Evolutionary conservation across 2,329 filamentous ascomycete genomes (phyloP).

Genomic region (Nothopassalora personata): DNA sequence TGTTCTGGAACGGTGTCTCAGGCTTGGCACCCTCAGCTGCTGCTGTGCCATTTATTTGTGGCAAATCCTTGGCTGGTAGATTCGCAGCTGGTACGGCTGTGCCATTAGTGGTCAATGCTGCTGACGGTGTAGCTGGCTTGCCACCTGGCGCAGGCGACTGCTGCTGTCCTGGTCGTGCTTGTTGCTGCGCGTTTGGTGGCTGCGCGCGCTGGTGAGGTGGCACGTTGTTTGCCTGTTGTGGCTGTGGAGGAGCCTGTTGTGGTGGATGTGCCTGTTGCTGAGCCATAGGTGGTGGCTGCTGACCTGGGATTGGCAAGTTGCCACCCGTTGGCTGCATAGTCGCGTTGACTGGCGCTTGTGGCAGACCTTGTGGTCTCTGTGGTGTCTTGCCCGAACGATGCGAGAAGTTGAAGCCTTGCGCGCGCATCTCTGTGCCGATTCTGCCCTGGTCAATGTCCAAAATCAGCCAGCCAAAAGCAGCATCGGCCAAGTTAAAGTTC

Average conservation of each 20-base stretch:
- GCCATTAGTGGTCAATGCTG: constrained; percentile 26
- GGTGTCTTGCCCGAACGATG: constrained; percentile 76
- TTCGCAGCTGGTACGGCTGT: constrained; percentile 24
- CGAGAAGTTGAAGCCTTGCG: constrained; percentile 98
- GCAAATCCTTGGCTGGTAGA: constrained; percentile 32
- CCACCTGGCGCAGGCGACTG: constrained; percentile 34
- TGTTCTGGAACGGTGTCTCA: constrained; percentile 50
- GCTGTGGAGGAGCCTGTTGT: constrained; percentile 28
- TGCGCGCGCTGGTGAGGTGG: constrained; percentile 26
- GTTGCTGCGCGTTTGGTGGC: constrained; percentile 27
- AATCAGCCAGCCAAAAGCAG: constrained; percentile 92
- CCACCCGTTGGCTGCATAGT: constrained; percentile 35
- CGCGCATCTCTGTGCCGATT: constrained; percentile 97
- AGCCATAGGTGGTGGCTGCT: constrained; percentile 30
- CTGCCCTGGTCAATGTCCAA: constrained; percentile 91
- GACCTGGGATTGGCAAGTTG: constrained; percentile 37
- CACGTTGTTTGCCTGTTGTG: constrained; percentile 21
- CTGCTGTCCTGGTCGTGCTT: constrained; percentile 20
- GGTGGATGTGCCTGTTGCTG: constrained; percentile 34
- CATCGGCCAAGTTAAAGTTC: constrained; percentile 98
- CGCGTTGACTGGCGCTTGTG: constrained; percentile 35
- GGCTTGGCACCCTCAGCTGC: constrained; percentile 32
- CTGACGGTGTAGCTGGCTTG: constrained; percentile 23
- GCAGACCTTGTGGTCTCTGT: constrained; percentile 36
- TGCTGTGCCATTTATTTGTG: constrained; percentile 49